A percentile compares a stretch with the other conserved stretches of the same genome.
Conservation (phyloP, 495 filamentous ascomycete species). For the Podospora appendiculata region DNA sequence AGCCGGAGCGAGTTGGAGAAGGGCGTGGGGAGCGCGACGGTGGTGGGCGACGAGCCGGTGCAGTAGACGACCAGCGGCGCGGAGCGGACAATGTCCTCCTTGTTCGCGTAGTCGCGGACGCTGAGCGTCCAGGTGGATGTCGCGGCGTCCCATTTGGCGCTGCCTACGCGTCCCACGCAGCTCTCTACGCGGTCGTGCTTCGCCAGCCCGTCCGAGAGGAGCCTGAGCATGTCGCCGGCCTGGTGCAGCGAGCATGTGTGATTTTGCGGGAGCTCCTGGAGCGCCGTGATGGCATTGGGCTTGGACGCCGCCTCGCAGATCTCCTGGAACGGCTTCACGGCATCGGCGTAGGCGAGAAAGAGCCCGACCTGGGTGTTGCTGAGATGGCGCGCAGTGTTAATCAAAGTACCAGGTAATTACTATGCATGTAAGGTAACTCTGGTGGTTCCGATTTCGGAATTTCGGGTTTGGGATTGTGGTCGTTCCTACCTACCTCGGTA, state of each 20-base stretch:
- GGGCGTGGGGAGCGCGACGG: not conserved
- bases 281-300: conserved; percentile 4
- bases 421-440: not conserved
- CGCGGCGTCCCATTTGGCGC: not conserved
- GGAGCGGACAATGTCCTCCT: not conserved
- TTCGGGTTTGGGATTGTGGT: no score
- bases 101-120: not conserved
- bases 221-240: conserved; percentile 12
- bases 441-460: no score
- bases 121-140: conserved; percentile 4
- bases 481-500: conserved; percentile 8
- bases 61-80: conserved; percentile 14
- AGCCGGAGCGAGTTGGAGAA: not conserved
- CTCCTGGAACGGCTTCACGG: conserved; percentile 3
- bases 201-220: not conserved
- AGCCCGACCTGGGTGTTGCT: conserved; percentile 15
- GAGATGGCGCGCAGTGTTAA: not conserved
- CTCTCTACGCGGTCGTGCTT: conserved; percentile 6
- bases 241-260: conserved; percentile 11
- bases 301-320: conserved; percentile 5
- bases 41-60: conserved; percentile 9
- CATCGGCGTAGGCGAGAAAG: conserved; percentile 9
- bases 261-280: conserved; percentile 1
- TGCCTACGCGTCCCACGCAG: not conserved
- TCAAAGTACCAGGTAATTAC: not conserved